phyloP scores from a whole-genome alignment of 352 stramenopile species.

The Globisporangium heterothallicum region DNA sequence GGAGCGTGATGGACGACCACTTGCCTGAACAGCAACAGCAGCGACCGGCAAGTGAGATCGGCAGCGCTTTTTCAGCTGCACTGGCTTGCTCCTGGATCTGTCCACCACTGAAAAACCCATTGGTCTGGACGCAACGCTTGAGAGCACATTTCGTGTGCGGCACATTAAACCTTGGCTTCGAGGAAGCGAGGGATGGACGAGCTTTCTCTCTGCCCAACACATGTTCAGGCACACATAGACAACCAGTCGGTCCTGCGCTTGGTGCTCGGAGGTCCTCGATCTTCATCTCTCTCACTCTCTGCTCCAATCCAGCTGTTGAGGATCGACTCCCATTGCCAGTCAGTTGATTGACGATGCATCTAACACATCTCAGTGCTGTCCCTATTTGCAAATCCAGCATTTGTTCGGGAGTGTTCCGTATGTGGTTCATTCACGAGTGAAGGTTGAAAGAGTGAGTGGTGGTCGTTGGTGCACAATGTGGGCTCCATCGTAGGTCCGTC shows the following conservation, averaged over 20 bases:
- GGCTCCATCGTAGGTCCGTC: neutral
- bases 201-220: neutral
- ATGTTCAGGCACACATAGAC: neutral
- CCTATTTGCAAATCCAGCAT: too few species aligned
- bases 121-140: constrained; percentile 6
- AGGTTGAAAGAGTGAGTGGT: too few species aligned
- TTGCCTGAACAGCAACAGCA: too few species aligned
- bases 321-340: neutral
- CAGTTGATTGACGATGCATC: too few species aligned
- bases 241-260: neutral
- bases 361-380: neutral
- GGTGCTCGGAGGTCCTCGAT: too few species aligned
- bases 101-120: constrained; percentile 1
- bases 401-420: too few species aligned
- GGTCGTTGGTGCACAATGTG: neutral
- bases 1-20: too few species aligned
- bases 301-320: neutral
- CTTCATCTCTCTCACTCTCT: neutral
- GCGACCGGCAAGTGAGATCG: neutral
- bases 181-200: constrained; percentile 7
- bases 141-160: neutral
- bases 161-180: too few species aligned
- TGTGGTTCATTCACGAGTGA: neutral
- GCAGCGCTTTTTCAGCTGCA: neutral
- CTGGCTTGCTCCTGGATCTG: neutral